Conservation (phyloP, 106 monocot species). For the Iris macrosiphon region DNA sequence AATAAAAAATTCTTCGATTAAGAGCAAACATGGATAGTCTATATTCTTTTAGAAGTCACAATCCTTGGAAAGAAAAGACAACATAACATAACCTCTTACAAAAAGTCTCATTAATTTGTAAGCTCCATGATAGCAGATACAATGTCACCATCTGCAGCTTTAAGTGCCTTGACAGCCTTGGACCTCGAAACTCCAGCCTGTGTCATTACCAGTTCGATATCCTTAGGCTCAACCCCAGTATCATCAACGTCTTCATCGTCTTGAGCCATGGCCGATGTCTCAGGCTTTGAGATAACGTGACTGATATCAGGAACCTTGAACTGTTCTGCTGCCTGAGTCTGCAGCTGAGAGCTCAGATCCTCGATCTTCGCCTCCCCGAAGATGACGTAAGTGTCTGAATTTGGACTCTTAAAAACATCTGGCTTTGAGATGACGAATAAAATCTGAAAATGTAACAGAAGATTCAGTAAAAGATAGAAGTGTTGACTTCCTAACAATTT, state of each 20-base stretch:
- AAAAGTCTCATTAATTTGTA: constrained; percentile 2
- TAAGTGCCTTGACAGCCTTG: constrained; percentile 25
- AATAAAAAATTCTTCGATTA: too few relatives aligned
- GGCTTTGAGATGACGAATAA: constrained; percentile 26
- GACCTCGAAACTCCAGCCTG: constrained; percentile 21
- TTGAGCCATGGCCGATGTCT: constrained; percentile 17
- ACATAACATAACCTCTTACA: too few relatives aligned
- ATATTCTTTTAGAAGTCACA: too few relatives aligned
- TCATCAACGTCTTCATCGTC: constrained; percentile 28
- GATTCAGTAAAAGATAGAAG: too few relatives aligned
- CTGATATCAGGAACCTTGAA: constrained; percentile 24
- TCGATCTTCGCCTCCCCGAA: constrained; percentile 28
- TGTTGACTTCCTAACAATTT: too few relatives aligned
- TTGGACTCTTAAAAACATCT: constrained; percentile 25
- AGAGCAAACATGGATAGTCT: too few relatives aligned
- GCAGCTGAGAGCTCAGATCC: constrained; percentile 26
- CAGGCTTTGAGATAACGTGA: constrained; percentile 18
- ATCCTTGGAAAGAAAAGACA: too few relatives aligned
- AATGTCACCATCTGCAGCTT: constrained; percentile 24
- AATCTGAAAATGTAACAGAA: constrained; percentile 12
- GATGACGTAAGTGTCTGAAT: constrained; percentile 16
- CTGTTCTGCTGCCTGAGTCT: constrained; percentile 21
- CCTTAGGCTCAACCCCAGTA: constrained; percentile 20
- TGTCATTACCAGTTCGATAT: constrained; percentile 26
- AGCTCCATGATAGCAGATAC: constrained; percentile 31